Evolutionary conservation across 495 filamentous ascomycete genomes (phyloP).

Genomic region (Neohortaea acidophila): DNA sequence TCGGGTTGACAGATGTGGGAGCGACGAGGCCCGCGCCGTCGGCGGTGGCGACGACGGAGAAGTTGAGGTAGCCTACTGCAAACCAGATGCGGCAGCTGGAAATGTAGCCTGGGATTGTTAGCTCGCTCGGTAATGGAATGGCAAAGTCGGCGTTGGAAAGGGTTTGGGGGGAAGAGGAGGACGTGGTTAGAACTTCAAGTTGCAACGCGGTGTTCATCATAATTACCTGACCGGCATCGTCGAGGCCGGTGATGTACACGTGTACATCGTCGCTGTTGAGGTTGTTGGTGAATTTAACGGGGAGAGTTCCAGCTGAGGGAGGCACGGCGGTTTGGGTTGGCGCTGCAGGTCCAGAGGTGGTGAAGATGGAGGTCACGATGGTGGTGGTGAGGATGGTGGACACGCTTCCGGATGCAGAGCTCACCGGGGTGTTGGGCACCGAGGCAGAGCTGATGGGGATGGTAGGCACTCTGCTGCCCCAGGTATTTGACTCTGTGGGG

Average conservation of each 20-base stretch:
- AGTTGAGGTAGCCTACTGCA: conserved; percentile 24
- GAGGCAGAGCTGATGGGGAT: no score
- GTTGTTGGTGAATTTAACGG: conserved; percentile 27
- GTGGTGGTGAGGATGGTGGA: no score
- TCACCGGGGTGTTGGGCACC: no score
- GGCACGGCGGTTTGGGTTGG: neutral
- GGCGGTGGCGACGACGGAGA: conserved; percentile 22
- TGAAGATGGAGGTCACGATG: no score
- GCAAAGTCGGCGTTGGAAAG: conserved; percentile 20
- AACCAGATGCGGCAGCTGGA: conserved; percentile 32
- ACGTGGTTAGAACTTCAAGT: conserved; percentile 24
- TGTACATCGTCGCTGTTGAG: conserved; percentile 22
- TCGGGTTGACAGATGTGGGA: conserved; percentile 28
- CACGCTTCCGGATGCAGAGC: no score
- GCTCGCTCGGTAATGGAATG: conserved; percentile 17
- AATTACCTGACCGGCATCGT: conserved; percentile 20
- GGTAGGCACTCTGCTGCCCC: no score
- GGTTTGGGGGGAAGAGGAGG: conserved; percentile 14
- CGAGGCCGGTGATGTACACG: conserved; percentile 27
- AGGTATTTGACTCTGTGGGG: no score
- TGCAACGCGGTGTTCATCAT: conserved; percentile 23
- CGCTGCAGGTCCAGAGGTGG: neutral
- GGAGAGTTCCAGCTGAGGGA: neutral
- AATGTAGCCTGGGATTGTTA: conserved; percentile 27
- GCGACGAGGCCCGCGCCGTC: conserved; percentile 26